Conservation (phyloP, 2,329 filamentous ascomycete species). For the Parastagonospora avenae region DNA sequence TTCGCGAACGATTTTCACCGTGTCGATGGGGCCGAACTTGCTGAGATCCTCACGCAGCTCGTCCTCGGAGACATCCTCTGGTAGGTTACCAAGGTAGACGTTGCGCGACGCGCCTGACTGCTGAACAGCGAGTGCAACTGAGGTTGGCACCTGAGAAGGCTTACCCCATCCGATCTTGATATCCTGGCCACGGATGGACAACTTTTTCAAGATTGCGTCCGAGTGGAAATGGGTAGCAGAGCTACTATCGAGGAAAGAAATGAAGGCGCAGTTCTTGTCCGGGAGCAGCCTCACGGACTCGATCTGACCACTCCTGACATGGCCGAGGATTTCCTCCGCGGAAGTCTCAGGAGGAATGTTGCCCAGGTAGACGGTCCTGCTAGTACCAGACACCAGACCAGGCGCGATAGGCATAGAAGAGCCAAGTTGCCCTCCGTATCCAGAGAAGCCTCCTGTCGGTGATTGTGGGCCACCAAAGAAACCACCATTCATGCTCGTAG, state of each 20-base stretch:
- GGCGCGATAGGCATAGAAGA: constrained; percentile 77
- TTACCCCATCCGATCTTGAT: constrained; percentile 99
- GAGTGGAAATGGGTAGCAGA: constrained; percentile 99
- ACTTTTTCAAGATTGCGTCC: constrained; percentile 98
- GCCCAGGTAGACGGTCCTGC: constrained; percentile 94
- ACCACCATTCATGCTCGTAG: constrained; percentile 81
- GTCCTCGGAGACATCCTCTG: constrained; percentile 88
- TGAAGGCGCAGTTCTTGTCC: constrained; percentile 99
- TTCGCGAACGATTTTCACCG: constrained; percentile 95
- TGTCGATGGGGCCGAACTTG: constrained; percentile 96
- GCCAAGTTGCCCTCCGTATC: constrained; percentile 67
- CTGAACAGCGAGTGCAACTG: constrained; percentile 94
- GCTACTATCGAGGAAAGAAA: constrained; percentile 96
- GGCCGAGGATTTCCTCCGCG: constrained; percentile 93
- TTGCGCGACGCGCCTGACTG: constrained; percentile 96
- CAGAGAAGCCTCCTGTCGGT: constrained; percentile 76
- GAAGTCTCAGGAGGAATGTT: constrained; percentile 98
- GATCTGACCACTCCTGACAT: constrained; percentile 96
- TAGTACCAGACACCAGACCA: constrained; percentile 86
- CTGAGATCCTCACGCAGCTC: constrained; percentile 92
- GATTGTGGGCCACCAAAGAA: constrained; percentile 84
- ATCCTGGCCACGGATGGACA: constrained; percentile 97
- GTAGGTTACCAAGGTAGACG: constrained; percentile 91
- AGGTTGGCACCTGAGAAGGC: constrained; percentile 95
- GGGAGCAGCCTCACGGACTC: constrained; percentile 96